A percentile compares a stretch with the other conserved stretches of the same genome.
Evolutionary conservation across 768 basidiomycete species (phyloP).

Genomic region (Kockovaella imperatae): DNA sequence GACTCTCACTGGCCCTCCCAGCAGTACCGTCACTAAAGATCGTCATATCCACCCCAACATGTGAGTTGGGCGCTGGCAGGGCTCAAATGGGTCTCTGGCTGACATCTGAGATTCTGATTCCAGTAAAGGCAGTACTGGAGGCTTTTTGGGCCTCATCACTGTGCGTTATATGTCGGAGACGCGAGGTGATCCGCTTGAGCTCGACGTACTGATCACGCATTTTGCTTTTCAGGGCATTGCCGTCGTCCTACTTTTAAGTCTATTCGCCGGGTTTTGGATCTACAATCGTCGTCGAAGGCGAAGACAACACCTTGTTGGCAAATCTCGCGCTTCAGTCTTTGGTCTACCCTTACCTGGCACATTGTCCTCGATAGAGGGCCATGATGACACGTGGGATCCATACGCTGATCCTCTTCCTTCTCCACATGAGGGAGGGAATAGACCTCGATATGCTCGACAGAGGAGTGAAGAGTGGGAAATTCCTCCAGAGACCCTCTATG

Average conservation of each 20-base stretch:
- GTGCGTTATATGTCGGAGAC: no score
- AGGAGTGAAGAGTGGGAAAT: background rate
- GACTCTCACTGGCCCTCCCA: no score
- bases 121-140: no score
- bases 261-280: background rate
- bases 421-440: background rate
- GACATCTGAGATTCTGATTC: no score
- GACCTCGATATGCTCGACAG: background rate
- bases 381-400: background rate
- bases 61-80: no score
- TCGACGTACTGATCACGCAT: no score
- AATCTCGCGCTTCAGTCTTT: background rate
- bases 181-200: no score
- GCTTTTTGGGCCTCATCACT: no score
- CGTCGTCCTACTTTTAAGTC: background rate
- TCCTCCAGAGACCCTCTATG: no score
- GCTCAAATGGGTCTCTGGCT: no score
- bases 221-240: background rate
- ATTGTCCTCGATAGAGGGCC: background rate
- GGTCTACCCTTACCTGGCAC: background rate
- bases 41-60: no score
- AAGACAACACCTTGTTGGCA: background rate
- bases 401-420: background rate
- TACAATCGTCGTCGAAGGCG: background rate
- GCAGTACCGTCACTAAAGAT: no score